These are phyloP conservation scores for Stygiomarasmius scandens DNA, from an alignment of 1,284 basidiomycete species.

Conservation along the genomic window DNA sequence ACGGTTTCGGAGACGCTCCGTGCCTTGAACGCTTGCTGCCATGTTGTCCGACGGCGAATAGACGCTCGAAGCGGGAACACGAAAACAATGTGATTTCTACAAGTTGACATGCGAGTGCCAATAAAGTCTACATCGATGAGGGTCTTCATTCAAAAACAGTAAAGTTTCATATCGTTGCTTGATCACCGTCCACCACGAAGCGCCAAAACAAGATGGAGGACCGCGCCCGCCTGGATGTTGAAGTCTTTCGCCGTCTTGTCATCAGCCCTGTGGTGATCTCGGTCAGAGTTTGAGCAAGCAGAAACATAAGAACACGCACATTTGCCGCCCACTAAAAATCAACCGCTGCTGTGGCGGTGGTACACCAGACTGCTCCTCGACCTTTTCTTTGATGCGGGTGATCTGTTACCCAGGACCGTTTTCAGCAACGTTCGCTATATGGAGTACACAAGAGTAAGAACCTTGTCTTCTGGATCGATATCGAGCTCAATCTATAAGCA, in stretches of 20 bases:
- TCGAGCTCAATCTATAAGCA: conserved; percentile 86
- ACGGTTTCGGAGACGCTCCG: not conserved
- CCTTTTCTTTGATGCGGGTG: conserved; percentile 95
- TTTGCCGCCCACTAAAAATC: conserved; percentile 93
- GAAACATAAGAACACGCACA: conserved; percentile 61
- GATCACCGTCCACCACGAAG: conserved; percentile 75
- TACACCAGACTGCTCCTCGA: conserved; percentile 99
- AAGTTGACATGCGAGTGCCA: not conserved
- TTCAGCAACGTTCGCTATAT: not conserved
- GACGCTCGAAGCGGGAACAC: not conserved
- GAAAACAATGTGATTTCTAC: not conserved
- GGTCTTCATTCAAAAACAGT: not conserved
- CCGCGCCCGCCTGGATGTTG: conserved; percentile 81
- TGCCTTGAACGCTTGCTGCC: not conserved
- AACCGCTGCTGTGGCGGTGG: conserved; percentile 96
- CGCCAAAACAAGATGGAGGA: conserved; percentile 91
- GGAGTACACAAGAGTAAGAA: conserved; percentile 33
- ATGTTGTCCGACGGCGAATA: not conserved
- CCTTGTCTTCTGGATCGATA: conserved; percentile 92
- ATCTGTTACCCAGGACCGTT: conserved; percentile 60
- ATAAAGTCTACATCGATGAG: not conserved
- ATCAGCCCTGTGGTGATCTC: conserved; percentile 58
- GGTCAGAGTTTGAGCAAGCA: not conserved
- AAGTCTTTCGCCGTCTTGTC: conserved; percentile 87
- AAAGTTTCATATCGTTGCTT: not conserved